These are phyloP conservation scores for Laguncularia racemosa DNA, from an alignment of 345 rosid species.

Conservation along the genomic window DNA sequence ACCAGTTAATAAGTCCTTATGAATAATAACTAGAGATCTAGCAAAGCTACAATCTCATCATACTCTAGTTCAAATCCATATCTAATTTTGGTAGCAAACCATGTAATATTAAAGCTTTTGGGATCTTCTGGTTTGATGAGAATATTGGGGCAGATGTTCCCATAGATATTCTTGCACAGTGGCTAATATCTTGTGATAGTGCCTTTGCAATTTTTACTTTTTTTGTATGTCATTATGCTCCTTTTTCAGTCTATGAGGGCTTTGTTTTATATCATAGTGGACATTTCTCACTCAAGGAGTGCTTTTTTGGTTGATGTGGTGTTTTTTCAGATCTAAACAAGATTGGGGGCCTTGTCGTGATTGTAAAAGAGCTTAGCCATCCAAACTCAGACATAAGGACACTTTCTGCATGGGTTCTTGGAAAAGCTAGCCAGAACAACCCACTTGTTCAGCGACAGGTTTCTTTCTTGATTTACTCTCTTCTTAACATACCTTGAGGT, in stretches of 20 bases:
- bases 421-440: slow-evolving; percentile 89
- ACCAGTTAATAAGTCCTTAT: too few relatives aligned
- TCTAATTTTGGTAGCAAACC: too few relatives aligned
- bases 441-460: slow-evolving; percentile 81
- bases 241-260: background rate
- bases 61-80: too few relatives aligned
- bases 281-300: background rate
- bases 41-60: too few relatives aligned
- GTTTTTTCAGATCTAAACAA: slow-evolving; percentile 59
- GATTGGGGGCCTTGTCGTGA: slow-evolving; percentile 61
- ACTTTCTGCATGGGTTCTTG: slow-evolving; percentile 90
- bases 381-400: slow-evolving; percentile 59
- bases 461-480: slow-evolving; percentile 1
- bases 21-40: too few relatives aligned
- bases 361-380: slow-evolving; percentile 56
- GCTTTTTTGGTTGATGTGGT: slow-evolving; percentile 4
- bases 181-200: too few relatives aligned
- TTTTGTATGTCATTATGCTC: too few relatives aligned
- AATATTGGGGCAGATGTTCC: too few relatives aligned
- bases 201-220: too few relatives aligned
- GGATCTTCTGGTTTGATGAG: too few relatives aligned
- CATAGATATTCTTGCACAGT: too few relatives aligned
- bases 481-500: background rate
- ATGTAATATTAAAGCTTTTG: too few relatives aligned
- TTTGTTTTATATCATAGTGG: background rate